phyloP scores from a whole-genome alignment of 1,284 basidiomycete genomes.

The Meira miltonrushii region DNA sequence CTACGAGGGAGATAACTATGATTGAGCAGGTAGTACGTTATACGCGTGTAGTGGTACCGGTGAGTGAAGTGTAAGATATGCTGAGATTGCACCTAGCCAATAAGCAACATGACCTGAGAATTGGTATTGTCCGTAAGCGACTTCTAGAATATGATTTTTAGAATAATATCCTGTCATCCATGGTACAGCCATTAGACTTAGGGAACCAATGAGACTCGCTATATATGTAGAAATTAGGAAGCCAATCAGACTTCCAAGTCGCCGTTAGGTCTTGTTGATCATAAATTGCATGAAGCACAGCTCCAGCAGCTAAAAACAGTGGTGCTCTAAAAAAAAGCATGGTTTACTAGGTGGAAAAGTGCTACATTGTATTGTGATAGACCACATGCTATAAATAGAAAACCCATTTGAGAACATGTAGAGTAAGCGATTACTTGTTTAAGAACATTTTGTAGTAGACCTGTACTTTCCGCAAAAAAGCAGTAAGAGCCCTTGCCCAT shows the following conservation, averaged over 20 bases:
- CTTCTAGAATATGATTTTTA: conserved; percentile 18
- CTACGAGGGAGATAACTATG: conserved; percentile 15
- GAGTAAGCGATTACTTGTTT: conserved; percentile 51
- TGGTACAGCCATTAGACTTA: conserved; percentile 49
- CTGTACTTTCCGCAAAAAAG: conserved; percentile 52
- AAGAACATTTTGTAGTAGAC: conserved; percentile 52
- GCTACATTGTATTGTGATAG: conserved; percentile 48
- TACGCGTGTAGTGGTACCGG: conserved; percentile 52
- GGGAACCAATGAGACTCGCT: conserved; percentile 50
- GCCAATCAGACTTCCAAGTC: conserved; percentile 48
- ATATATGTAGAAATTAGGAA: conserved; percentile 53
- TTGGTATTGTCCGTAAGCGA: conserved; percentile 17
- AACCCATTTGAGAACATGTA: conserved; percentile 51
- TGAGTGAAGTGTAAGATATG: conserved; percentile 49
- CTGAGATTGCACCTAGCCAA: conserved; percentile 52
- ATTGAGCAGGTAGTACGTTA: conserved; percentile 51
- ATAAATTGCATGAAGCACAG: conserved; percentile 51
- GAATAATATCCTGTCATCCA: conserved; percentile 21
- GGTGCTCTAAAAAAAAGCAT: conserved; percentile 49
- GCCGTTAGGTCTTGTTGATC: conserved; percentile 53
- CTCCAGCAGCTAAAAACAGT: conserved; percentile 51
- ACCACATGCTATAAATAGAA: conserved; percentile 51
- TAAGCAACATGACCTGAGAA: conserved; percentile 46
- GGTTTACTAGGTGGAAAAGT: conserved; percentile 49
- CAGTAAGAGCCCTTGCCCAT: conserved; percentile 37